phyloP scores from a whole-genome alignment of 2,329 filamentous ascomycete genomes.

The Fusarium devonianum region DNA sequence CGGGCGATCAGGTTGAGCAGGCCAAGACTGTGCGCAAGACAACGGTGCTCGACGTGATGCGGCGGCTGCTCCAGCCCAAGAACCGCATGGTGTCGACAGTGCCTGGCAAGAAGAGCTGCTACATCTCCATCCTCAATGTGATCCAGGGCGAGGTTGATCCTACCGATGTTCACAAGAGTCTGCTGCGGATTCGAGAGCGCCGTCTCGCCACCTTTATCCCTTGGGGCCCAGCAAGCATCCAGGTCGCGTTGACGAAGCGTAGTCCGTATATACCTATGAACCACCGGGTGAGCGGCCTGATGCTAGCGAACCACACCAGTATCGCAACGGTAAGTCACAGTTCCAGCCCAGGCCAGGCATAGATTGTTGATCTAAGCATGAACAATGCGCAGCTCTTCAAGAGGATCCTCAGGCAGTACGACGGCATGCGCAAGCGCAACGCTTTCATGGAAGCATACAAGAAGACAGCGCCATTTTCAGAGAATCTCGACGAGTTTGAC shows the following conservation, averaged over 20 bases:
- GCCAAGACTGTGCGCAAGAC: conserved; percentile 98
- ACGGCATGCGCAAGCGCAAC: conserved; percentile 92
- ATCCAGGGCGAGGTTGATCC: conserved; percentile 99
- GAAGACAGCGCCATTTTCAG: conserved; percentile 90
- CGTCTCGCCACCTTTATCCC: conserved; percentile 96
- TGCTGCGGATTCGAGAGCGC: conserved; percentile 93
- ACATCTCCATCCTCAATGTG: conserved; percentile 98
- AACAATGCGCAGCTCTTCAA: conserved; percentile 75
- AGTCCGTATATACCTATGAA: conserved; percentile 95
- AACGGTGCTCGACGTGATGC: conserved; percentile 97
- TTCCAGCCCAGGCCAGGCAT: not conserved
- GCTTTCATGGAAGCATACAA: conserved; percentile 97
- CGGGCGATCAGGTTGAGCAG: conserved; percentile 93
- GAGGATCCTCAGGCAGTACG: conserved; percentile 90
- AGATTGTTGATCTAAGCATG: conserved; percentile 3
- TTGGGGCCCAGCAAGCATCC: conserved; percentile 97
- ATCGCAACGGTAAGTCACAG: conserved; percentile 76
- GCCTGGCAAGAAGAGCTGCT: conserved; percentile 96
- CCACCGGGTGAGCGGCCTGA: conserved; percentile 92
- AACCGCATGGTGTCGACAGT: conserved; percentile 99
- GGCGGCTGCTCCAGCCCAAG: conserved; percentile 92
- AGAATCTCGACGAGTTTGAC: conserved; percentile 93
- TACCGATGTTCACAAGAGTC: conserved; percentile 97
- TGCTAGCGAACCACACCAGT: conserved; percentile 98
- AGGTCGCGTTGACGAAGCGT: conserved; percentile 95